These are phyloP conservation scores for Amylostereum chailletii DNA, from an alignment of 1,284 basidiomycete species.

Conservation along the genomic window DNA sequence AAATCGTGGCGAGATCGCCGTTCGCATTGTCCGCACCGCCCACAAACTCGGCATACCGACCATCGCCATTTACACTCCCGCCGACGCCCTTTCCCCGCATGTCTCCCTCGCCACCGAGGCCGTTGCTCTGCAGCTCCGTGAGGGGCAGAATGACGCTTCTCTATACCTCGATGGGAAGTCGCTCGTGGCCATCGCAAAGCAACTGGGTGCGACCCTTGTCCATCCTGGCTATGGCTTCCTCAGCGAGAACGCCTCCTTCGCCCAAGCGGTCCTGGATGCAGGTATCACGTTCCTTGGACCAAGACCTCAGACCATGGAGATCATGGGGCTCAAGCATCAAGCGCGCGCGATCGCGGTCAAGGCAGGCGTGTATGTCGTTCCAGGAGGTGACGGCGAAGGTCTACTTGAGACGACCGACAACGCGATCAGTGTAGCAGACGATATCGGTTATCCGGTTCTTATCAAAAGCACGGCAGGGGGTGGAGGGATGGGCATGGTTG, in stretches of 20 bases:
- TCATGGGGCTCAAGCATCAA: conserved; percentile 59
- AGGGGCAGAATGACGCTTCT: conserved; percentile 13
- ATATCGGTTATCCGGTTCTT: conserved; percentile 54
- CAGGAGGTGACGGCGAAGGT: conserved; percentile 32
- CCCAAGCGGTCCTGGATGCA: conserved; percentile 34
- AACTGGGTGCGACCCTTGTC: conserved; percentile 41
- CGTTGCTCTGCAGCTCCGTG: conserved; percentile 24
- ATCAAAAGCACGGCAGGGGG: conserved; percentile 68
- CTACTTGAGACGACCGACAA: conserved; percentile 34
- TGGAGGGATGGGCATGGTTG: conserved; percentile 62
- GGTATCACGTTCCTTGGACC: conserved; percentile 61
- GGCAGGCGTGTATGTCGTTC: conserved; percentile 46
- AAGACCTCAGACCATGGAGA: conserved; percentile 37
- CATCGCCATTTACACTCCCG: conserved; percentile 44
- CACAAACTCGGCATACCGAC: conserved; percentile 37
- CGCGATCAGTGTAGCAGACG: conserved; percentile 30
- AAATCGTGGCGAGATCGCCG: conserved; percentile 46
- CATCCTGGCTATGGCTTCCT: conserved; percentile 67
- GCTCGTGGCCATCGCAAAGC: conserved; percentile 37
- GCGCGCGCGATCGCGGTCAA: conserved; percentile 41
- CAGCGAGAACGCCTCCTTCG: conserved; percentile 56
- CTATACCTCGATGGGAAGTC: conserved; percentile 34
- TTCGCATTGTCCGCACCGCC: conserved; percentile 48
- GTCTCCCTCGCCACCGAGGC: conserved; percentile 43
- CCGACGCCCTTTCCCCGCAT: conserved; percentile 46